Percentiles rank a stretch among this genome's conserved stretches.
These are phyloP conservation scores for Clausena lansium DNA, from an alignment of 345 rosid species.

Conservation along the genomic window DNA sequence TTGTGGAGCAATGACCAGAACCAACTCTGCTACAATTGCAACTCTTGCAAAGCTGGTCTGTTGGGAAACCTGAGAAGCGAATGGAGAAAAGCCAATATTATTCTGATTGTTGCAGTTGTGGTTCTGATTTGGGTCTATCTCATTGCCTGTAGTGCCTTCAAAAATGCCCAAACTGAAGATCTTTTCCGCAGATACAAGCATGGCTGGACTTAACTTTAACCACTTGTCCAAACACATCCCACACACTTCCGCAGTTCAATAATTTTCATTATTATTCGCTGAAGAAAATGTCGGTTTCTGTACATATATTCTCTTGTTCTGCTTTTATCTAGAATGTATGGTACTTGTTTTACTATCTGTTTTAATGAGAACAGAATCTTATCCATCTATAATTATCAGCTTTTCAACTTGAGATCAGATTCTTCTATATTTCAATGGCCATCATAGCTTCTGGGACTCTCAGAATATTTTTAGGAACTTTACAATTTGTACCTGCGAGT, in stretches of 20 bases:
- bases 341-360: not conserved
- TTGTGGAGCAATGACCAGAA: slow-evolving; percentile 81
- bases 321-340: slow-evolving; percentile 18
- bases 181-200: slow-evolving; percentile 68
- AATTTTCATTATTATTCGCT: not conserved
- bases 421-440: slow-evolving; percentile 2
- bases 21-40: slow-evolving; percentile 83
- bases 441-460: not conserved
- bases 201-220: slow-evolving; percentile 46
- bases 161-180: slow-evolving; percentile 81
- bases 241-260: not conserved
- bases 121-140: slow-evolving; percentile 78
- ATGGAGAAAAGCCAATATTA: slow-evolving; percentile 80
- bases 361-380: slow-evolving; percentile 22
- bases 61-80: slow-evolving; percentile 76
- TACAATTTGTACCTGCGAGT: not conserved
- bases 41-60: slow-evolving; percentile 85
- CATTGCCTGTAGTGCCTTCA: slow-evolving; percentile 83
- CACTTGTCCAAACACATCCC: slow-evolving; percentile 15
- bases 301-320: slow-evolving; percentile 14
- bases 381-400: not conserved
- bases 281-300: slow-evolving; percentile 10
- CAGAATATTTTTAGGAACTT: slow-evolving; percentile 1
- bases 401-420: slow-evolving; percentile 29
- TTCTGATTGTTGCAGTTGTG: slow-evolving; percentile 71